Evolutionary conservation across 2,329 filamentous ascomycete genomes (phyloP), one percentile per base, ranked within the genome.

Genomic region (Leptographium lundbergii): DNA sequence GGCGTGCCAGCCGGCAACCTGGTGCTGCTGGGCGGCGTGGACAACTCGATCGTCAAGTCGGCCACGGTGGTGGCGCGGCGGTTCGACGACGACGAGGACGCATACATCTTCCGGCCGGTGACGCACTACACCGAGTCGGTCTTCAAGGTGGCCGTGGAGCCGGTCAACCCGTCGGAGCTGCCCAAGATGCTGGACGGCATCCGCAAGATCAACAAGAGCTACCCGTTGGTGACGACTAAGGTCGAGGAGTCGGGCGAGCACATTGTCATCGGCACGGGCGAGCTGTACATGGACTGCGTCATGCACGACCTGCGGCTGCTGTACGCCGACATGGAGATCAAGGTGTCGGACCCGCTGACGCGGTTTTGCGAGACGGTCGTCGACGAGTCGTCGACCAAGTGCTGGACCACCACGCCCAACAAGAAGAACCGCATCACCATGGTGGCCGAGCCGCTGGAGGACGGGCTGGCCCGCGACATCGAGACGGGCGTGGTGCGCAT

Each of bases 371-470:
- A 99, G 74, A 99, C 94, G 0, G 92, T 96, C 29, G 91, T 96
- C 45, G 94, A 99, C 71, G 95, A 94, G 65, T 96, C 91, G 22
- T 91, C 91, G 24, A 96, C 95, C 61, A 96, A 96, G 74, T 99
- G 94, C 75, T 99, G 96, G 71, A 92, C 94, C 25, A 85, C 96
- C 66, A 97, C 94, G 2, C 94, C 94, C 2, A 99, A 99, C 76
- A 99, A 99, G 76, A 96, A 96, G 77, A 99, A 99, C 77, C 96
- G 95, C 72, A 88, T 99, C 67, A 97, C 94, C 42, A 96, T 99
- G 89, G 88, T 97, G 60, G 94, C 94, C 4, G 94, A 99, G 71
- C 92, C 94, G 39, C 77, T 99, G 17, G 94, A 99, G 65, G 88
- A 95, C 66, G 94, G 94, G 19, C 95, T 99, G 63, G 90, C 92